Base-by-base conservation (phyloP, 2,329 filamentous ascomycete genomes). In the Drechslera avenae region DNA sequence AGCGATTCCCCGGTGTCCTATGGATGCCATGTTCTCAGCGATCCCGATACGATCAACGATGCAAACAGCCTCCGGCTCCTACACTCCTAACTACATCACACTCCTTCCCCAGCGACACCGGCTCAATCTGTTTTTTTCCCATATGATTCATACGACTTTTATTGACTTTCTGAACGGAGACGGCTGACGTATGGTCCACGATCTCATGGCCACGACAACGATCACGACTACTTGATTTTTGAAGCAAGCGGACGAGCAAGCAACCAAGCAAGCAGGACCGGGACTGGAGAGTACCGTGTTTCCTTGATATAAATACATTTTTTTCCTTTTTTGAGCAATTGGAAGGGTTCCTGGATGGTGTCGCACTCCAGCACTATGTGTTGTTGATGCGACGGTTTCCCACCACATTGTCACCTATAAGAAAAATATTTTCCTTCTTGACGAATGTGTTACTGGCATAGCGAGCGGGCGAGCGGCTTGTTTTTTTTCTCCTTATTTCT, bases 381-480 rank as follows among this genome's bases (percentile, higher is more conserved):
- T 48, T 52, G 45, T 52, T 40, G 45, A 43, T 28, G 50, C 33
- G 34, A 42, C 39, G 28, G 12, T 21, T n/a, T 19, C 28, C 39
- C 19, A 9, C 30, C 30, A 44, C 21, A 44, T 10, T 14, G 32
- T 39, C 45, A 18, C 36, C 37, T 39, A 47, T 37, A 28, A 32
- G 46, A 52, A 52, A 37, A 52, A 51, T 41, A 16, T 45, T 50
- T 54, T 51, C 39, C 50, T 58, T 64, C 64, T 57, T 67, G 50
- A 69, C 45, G 65, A 69, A 67, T 71, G 66, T 73, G 68, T 72
- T 71, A 69, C 56, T 66, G 69, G 68, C 68, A 72, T 73, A 72
- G 69, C 69, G 69, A 69, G 50, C 69, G 69, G 69, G 50, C 37
- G 51, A 56, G 49, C 49, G 36, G 43, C 41, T 50, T 56, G 52